Evolutionary conservation across 83 land plant species (phyloP).

Genomic region (Thuja plicata): DNA sequence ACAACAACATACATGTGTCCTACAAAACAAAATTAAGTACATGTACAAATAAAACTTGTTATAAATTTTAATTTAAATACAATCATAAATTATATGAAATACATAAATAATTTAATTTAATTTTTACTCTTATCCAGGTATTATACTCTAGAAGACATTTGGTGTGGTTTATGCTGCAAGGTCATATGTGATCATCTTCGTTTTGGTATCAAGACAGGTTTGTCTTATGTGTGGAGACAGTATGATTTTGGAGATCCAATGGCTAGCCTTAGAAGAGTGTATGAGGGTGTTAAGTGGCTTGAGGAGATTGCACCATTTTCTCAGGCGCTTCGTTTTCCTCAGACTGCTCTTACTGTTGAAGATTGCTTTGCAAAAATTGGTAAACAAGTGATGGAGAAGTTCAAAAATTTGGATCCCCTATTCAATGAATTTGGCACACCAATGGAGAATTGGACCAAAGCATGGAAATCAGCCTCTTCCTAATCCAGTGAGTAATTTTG

Average conservation of each 20-base stretch:
- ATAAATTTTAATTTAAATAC: too few relatives aligned
- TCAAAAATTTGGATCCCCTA: constrained; percentile 47
- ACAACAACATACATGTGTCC: too few relatives aligned
- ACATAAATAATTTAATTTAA: too few relatives aligned
- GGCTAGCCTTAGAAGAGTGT: constrained; percentile 52
- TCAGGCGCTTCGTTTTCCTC: constrained; percentile 39
- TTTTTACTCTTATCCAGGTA: constrained; percentile 27
- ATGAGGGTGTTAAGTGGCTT: constrained; percentile 47
- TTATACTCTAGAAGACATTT: constrained; percentile 72
- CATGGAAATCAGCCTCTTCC: constrained; percentile 40
- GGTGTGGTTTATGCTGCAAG: constrained; percentile 80
- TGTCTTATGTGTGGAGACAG: constrained; percentile 77
- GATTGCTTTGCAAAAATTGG: constrained; percentile 60
- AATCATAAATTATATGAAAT: too few relatives aligned
- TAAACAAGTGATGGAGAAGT: constrained; percentile 42
- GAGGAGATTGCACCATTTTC: too few relatives aligned
- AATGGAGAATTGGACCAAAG: constrained; percentile 64
- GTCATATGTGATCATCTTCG: constrained; percentile 65
- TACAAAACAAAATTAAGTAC: too few relatives aligned
- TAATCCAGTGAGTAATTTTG: background rate
- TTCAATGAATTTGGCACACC: constrained; percentile 47
- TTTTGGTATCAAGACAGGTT: constrained; percentile 74
- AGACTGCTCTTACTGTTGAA: constrained; percentile 39
- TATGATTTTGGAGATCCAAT: constrained; percentile 27
- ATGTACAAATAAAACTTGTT: too few relatives aligned